Evolutionary conservation across 768 basidiomycete species (phyloP).

Genomic region (Cantharellus cinnabarinus): DNA sequence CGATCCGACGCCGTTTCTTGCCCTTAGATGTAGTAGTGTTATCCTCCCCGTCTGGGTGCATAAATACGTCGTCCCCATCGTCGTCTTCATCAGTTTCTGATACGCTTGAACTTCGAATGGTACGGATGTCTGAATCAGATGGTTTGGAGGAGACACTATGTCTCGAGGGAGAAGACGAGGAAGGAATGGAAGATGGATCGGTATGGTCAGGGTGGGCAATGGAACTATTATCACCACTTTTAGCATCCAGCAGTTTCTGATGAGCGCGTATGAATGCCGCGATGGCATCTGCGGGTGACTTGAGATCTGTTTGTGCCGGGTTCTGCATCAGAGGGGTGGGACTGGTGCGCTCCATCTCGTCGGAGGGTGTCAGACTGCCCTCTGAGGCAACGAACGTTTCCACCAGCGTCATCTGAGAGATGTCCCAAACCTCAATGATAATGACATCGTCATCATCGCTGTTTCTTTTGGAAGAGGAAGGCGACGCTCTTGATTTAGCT

Average conservation of each 20-base stretch:
- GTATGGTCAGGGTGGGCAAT: neutral
- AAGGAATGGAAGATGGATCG: neutral
- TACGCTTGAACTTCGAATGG: neutral
- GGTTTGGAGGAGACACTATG: too few species aligned
- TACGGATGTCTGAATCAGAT: neutral
- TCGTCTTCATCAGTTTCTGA: neutral
- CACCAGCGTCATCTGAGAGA: slow-evolving; percentile 59
- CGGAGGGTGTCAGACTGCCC: neutral
- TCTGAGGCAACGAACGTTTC: slow-evolving; percentile 48
- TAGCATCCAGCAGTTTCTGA: neutral
- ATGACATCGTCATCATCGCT: slow-evolving; percentile 11
- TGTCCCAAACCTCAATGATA: slow-evolving; percentile 80
- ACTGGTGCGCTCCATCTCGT: neutral
- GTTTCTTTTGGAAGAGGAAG: neutral
- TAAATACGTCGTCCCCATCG: neutral
- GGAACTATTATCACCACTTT: too few species aligned
- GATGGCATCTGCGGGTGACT: slow-evolving; percentile 50
- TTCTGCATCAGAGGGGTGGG: neutral
- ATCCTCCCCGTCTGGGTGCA: slow-evolving; percentile 16
- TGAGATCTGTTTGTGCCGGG: neutral
- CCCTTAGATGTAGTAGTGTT: neutral
- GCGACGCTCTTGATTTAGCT: slow-evolving; percentile 13
- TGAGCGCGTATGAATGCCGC: slow-evolving; percentile 58
- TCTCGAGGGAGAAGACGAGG: too few species aligned
- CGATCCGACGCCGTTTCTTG: too few species aligned